These are phyloP conservation scores for Exophiala alcalophila DNA, from an alignment of 2,329 filamentous ascomycete species.

Conservation along the genomic window DNA sequence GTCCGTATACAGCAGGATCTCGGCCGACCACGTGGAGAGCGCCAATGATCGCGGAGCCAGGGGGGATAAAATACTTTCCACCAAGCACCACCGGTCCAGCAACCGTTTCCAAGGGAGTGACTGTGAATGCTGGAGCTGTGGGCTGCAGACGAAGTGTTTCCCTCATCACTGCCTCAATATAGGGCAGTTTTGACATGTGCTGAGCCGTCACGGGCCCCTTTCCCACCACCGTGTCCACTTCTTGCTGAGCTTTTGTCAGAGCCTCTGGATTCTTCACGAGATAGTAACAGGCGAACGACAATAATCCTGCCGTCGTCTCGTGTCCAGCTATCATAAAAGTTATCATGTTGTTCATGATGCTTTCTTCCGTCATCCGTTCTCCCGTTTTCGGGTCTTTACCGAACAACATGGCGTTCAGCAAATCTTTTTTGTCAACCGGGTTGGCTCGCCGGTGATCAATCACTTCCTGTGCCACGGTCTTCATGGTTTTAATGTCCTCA, in stretches of 20 bases:
- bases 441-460: conserved; percentile 55
- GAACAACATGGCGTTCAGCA: conserved; percentile 60
- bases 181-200: conserved; percentile 63
- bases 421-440: conserved; percentile 54
- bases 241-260: conserved; percentile 61
- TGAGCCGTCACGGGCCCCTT: conserved; percentile 50
- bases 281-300: conserved; percentile 65
- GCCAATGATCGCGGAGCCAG: conserved; percentile 50
- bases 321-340: conserved; percentile 61
- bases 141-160: conserved; percentile 64
- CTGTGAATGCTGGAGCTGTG: conserved; percentile 57
- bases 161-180: conserved; percentile 63
- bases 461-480: conserved; percentile 42
- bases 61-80: conserved; percentile 58
- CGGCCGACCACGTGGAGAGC: conserved; percentile 56
- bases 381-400: conserved; percentile 62
- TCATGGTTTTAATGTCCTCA: conserved; percentile 27
- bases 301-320: conserved; percentile 66
- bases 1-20: conserved; percentile 63
- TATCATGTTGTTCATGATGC: conserved; percentile 66
- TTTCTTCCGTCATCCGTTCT: conserved; percentile 55
- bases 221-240: conserved; percentile 64
- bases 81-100: conserved; percentile 34
- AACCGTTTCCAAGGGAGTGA: conserved; percentile 44
- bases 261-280: conserved; percentile 61